Evolutionary conservation across 2,329 filamentous ascomycete genomes (phyloP).

Genomic region (Penicillium sp.): DNA sequence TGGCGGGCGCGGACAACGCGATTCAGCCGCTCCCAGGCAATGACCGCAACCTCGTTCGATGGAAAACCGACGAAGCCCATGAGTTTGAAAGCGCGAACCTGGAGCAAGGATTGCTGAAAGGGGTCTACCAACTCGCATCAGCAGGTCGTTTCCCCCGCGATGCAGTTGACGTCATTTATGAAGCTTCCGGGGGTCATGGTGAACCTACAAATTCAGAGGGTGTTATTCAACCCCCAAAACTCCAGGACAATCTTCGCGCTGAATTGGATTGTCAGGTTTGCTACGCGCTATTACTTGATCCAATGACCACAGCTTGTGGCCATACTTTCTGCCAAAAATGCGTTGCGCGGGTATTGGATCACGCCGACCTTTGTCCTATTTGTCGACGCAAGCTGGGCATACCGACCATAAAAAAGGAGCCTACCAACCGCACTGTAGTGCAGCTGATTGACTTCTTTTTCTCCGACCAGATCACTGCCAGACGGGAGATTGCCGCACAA

Average conservation of each 20-base stretch:
- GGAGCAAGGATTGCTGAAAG: slow-evolving; percentile 49
- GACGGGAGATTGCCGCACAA: slow-evolving; percentile 59
- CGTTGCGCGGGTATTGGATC: slow-evolving; percentile 73
- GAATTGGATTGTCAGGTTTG: slow-evolving; percentile 90
- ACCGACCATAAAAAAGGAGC: slow-evolving; percentile 52
- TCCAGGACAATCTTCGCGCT: slow-evolving; percentile 64
- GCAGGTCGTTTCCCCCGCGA: slow-evolving; percentile 61
- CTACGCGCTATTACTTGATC: slow-evolving; percentile 78
- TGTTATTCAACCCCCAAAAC: slow-evolving; percentile 47
- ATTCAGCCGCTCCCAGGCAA: neutral
- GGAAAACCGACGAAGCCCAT: slow-evolving; percentile 20
- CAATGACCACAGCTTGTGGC: slow-evolving; percentile 80
- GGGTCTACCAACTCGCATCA: slow-evolving; percentile 67
- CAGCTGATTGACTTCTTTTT: slow-evolving; percentile 70
- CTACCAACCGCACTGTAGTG: slow-evolving; percentile 64
- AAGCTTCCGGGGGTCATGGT: slow-evolving; percentile 21
- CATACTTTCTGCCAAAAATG: slow-evolving; percentile 88
- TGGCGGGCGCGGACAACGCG: slow-evolving; percentile 12
- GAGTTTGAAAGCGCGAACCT: slow-evolving; percentile 10
- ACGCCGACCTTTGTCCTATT: slow-evolving; percentile 76
- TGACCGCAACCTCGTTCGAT: slow-evolving; percentile 36
- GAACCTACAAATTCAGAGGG: slow-evolving; percentile 18
- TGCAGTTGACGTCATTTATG: slow-evolving; percentile 57
- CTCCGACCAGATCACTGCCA: slow-evolving; percentile 62
- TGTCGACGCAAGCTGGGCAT: slow-evolving; percentile 69